These are phyloP conservation scores for Gigaspora rosea DNA, from an alignment of 192 early-diverging fungal species.

Conservation along the genomic window DNA sequence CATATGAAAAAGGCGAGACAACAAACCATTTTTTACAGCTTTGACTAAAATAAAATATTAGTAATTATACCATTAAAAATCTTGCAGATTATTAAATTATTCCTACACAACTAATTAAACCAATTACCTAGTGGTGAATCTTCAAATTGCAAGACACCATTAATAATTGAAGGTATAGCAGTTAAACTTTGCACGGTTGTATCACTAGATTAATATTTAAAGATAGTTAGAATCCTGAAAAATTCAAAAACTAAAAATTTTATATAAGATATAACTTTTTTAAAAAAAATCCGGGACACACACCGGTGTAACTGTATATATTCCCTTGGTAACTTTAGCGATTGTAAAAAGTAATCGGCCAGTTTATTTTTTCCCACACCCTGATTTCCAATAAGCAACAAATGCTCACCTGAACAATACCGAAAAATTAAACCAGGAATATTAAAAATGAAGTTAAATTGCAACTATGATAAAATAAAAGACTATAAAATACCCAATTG, in stretches of 20 bases:
- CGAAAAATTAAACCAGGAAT: background rate
- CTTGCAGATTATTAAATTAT: background rate
- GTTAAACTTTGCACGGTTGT: conserved; percentile 79
- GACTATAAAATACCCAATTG: conserved; percentile 44
- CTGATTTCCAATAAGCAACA: conserved; percentile 83
- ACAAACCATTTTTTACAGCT: conserved; percentile 45
- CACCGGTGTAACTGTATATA: conserved; percentile 74
- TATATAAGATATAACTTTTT: background rate
- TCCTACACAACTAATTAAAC: conserved; percentile 16
- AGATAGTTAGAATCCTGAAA: background rate
- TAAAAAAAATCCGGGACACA: background rate
- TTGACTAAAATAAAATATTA: conserved; percentile 39
- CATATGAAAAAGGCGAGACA: background rate
- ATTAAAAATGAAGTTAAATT: background rate
- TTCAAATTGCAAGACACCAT: conserved; percentile 69
- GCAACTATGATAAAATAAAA: background rate
- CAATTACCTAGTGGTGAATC: conserved; percentile 69
- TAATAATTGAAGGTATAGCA: conserved; percentile 67
- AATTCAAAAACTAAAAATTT: background rate
- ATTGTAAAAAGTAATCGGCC: conserved; percentile 71
- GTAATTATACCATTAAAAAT: background rate
- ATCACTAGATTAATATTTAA: conserved; percentile 46
- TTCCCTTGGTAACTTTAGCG: conserved; percentile 68
- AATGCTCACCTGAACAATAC: conserved; percentile 62
- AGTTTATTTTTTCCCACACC: conserved; percentile 70